Base-by-base conservation (phyloP, 306 rosid genomes). In the Trifolium repens region DNA sequence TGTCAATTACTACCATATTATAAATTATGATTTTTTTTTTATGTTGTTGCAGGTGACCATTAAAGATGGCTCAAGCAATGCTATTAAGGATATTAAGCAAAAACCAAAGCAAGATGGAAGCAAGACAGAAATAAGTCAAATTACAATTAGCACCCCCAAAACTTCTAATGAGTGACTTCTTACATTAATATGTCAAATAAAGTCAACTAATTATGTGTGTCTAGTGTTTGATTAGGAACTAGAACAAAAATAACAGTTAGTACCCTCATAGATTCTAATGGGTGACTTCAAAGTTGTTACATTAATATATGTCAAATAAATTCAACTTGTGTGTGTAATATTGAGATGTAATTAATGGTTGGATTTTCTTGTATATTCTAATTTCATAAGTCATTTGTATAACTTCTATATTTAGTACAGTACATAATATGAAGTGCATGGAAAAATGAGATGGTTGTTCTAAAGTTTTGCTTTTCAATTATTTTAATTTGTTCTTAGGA, bases 1-100 rank as follows among this genome's bases (percentile, higher is more conserved):
- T 69, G 37, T 62, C 11, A 61, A 26, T 57, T 37, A 34, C 55
- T 47, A 12, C 61, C 44, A 9, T 49, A 54, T 58, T 58, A 67
- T 74, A 63, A 63, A 24, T 52, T 52, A 66, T 15, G 30, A 53
- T 9, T 76, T 78, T 9, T 76, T 80, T 60, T 54, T 78, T 61
- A 76, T 27, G 30, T 15, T 83, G 17, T 58, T 16, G 27, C 84
- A 93, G 96, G 79, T 76, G 54, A 72, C 79, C 73, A 87, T 79
- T 71, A 82, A 67, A 75, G 88, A 81, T 59, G 63, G 74, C 75
- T 76, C 79, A 73, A 69, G 50, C 73, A 81, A 76, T 73, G 66
- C 77, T 14, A 63, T 67, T 32, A 82, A 80, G 81, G 83, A 84
- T 67, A 60, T 65, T 63, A 81, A 24, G 84, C 75, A 62, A 82